A percentile compares a stretch with the other conserved stretches of the same genome.
phyloP scores from a whole-genome alignment of 345 rosid genomes.

The Moricandia moricandioides region DNA sequence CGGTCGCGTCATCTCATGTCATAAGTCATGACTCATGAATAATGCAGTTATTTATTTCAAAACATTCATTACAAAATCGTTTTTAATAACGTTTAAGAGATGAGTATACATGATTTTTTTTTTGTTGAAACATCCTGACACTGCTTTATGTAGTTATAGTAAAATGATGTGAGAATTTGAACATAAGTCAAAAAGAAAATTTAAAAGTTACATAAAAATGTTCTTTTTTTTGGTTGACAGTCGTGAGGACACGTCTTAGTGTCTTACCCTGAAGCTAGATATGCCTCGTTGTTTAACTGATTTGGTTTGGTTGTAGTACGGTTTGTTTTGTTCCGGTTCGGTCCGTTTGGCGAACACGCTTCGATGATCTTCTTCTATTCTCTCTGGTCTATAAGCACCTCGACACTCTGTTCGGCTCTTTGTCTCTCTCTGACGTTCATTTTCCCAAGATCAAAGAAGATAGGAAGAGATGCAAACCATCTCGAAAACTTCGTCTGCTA shows the following conservation, averaged over 20 bases:
- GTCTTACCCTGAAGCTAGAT: neutral
- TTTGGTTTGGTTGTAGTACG: neutral
- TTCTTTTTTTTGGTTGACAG: conserved; percentile 6
- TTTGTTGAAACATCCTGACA: neutral
- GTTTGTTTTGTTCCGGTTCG: neutral
- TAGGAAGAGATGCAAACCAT: neutral
- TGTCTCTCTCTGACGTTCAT: neutral
- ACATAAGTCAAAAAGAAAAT: neutral
- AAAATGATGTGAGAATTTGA: neutral
- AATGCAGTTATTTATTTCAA: neutral
- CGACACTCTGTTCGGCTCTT: neutral
- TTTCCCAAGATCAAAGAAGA: neutral
- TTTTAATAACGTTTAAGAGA: neutral
- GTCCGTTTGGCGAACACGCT: neutral
- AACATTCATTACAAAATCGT: neutral
- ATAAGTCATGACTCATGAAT: neutral
- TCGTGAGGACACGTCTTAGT: conserved; percentile 30
- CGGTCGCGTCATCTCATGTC: neutral
- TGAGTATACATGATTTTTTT: neutral
- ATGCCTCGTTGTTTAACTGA: neutral
- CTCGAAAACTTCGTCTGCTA: neutral
- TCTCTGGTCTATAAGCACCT: neutral
- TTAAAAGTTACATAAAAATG: neutral
- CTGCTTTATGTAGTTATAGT: neutral
- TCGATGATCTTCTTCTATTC: neutral